These are phyloP conservation scores for Trichoderma parareesei DNA, from an alignment of 495 filamentous ascomycete genomes.

Conservation along the genomic window DNA sequence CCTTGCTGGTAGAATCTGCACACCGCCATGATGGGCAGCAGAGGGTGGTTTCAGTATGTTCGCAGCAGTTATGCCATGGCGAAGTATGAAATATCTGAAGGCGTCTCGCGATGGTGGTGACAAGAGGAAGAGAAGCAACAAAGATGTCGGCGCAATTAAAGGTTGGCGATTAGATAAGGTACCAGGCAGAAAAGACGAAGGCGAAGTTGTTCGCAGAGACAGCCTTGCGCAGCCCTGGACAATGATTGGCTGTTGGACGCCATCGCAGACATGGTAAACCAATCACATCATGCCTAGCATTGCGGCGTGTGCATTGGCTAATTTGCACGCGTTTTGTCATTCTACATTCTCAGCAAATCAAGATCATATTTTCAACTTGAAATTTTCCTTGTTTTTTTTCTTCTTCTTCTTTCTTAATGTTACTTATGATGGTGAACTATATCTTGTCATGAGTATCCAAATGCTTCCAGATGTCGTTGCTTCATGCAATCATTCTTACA, in stretches of 20 bases:
- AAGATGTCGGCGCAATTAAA: neutral
- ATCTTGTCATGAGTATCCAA: neutral
- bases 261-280: neutral
- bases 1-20: conserved; percentile 70
- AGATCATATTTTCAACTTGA: too few species aligned
- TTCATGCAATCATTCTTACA: too few species aligned
- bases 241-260: neutral
- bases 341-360: too few species aligned
- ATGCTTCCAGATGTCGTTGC: neutral
- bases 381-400: too few species aligned
- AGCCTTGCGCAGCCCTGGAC: conserved; percentile 6
- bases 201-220: neutral
- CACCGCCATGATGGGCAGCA: conserved; percentile 40
- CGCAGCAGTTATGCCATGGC: conserved; percentile 3
- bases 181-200: neutral
- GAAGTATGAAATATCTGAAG: neutral
- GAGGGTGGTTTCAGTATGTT: neutral
- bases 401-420: too few species aligned
- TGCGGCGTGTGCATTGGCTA: too few species aligned
- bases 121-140: neutral
- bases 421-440: too few species aligned
- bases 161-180: neutral
- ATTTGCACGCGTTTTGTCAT: too few species aligned
- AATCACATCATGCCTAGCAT: neutral
- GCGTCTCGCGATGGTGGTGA: neutral